Evolutionary conservation across 2,329 filamentous ascomycete genomes (phyloP).

Genomic region (Phialophora macrospora): DNA sequence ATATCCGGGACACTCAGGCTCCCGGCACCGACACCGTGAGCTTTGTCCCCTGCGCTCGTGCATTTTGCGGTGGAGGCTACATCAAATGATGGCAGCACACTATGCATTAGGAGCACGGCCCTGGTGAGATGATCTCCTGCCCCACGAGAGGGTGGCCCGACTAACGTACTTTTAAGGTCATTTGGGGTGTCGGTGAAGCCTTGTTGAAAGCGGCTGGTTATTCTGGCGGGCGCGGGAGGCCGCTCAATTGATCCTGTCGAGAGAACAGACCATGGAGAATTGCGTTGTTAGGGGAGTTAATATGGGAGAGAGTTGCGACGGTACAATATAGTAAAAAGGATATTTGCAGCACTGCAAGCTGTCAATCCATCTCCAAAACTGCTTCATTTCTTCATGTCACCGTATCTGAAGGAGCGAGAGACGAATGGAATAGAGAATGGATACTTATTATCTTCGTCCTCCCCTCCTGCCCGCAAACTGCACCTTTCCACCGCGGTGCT

Average conservation of each 20-base stretch:
- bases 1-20: not conserved
- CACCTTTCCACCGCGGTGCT: slow-evolving; percentile 25
- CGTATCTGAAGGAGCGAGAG: not conserved
- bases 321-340: not conserved
- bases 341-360: not conserved
- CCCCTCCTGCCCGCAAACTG: slow-evolving; percentile 23
- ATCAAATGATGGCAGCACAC: not conserved
- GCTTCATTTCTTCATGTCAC: not conserved
- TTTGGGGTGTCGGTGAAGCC: not conserved
- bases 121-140: not conserved
- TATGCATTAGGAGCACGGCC: no score
- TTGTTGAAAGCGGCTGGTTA: no score
- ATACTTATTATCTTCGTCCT: slow-evolving; percentile 17
- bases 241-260: not conserved
- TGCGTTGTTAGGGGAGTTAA: not conserved
- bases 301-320: not conserved
- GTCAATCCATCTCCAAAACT: not conserved
- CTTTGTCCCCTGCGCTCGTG: not conserved
- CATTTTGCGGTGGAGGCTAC: not conserved
- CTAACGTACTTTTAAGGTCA: not conserved
- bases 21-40: not conserved
- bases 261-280: not conserved
- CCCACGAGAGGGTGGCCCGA: not conserved
- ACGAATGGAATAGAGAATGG: not conserved
- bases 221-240: not conserved